Percentiles rank a stretch among this genome's conserved stretches.
Evolutionary conservation across 1,139 yeast genomes (phyloP).

Genomic region (Scheffersomyces stambukii): DNA sequence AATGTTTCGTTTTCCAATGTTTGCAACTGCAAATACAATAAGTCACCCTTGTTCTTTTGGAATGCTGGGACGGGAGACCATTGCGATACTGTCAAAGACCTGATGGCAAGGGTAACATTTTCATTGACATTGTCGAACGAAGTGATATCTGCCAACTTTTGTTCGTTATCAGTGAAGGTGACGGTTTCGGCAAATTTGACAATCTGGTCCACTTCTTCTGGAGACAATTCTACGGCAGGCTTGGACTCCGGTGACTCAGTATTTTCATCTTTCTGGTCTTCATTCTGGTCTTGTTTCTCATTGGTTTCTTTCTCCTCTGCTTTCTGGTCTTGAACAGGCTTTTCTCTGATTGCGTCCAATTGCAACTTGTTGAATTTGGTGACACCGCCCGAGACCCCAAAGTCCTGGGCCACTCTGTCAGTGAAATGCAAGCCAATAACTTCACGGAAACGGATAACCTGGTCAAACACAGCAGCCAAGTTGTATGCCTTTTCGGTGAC

Average conservation of each 20-base stretch:
- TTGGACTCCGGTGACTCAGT: too few relatives aligned
- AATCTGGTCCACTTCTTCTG: slow-evolving; percentile 17
- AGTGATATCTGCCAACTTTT: slow-evolving; percentile 9
- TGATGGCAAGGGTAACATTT: slow-evolving; percentile 39
- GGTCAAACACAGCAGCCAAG: slow-evolving; percentile 36
- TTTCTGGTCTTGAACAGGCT: slow-evolving; percentile 5
- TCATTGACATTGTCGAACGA: slow-evolving; percentile 19
- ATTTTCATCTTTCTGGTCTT: slow-evolving; percentile 8
- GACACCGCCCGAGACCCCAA: slow-evolving; percentile 25
- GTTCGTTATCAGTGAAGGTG: slow-evolving; percentile 8
- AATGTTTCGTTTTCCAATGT: slow-evolving; percentile 78
- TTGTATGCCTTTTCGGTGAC: slow-evolving; percentile 35
- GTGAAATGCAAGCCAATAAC: slow-evolving; percentile 41
- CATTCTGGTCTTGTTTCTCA: slow-evolving; percentile 7
- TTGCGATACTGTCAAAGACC: slow-evolving; percentile 60
- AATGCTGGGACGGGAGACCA: slow-evolving; percentile 86
- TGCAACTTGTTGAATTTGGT: slow-evolving; percentile 27
- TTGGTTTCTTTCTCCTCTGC: slow-evolving; percentile 6
- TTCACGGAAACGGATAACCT: slow-evolving; percentile 40
- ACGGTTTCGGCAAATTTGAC: slow-evolving; percentile 13
- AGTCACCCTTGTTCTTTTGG: slow-evolving; percentile 65
- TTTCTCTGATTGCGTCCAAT: slow-evolving; percentile 20
- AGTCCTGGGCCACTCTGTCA: slow-evolving; percentile 25
- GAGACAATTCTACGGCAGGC: slow-evolving; percentile 14
- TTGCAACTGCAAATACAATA: slow-evolving; percentile 67